These are phyloP conservation scores for Talaromyces adpressus DNA, from an alignment of 495 filamentous ascomycete species.

Conservation along the genomic window DNA sequence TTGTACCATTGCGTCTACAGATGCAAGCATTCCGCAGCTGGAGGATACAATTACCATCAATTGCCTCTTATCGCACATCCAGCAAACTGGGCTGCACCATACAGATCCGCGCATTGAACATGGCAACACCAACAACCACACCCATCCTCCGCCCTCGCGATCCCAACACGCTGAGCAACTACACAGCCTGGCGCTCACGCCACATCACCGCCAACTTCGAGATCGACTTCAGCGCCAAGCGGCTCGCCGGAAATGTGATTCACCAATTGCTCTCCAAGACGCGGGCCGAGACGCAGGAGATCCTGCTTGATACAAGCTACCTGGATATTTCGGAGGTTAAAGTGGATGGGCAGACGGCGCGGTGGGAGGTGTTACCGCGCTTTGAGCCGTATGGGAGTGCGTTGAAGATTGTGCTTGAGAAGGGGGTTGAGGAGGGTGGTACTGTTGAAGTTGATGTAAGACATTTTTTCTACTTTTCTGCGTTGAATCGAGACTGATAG, in stretches of 20 bases:
- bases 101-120: constrained; percentile 10
- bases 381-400: constrained; percentile 73
- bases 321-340: constrained; percentile 62
- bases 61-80: neutral
- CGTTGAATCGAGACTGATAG: constrained; percentile 12
- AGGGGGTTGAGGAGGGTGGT: constrained; percentile 53
- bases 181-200: constrained; percentile 72
- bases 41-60: neutral
- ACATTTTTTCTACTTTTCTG: constrained; percentile 19
- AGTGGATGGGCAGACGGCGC: constrained; percentile 48
- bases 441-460: constrained; percentile 55
- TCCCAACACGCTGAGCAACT: constrained; percentile 89
- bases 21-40: neutral
- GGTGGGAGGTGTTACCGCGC: constrained; percentile 64
- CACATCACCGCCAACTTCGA: constrained; percentile 73
- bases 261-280: constrained; percentile 68
- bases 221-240: constrained; percentile 72
- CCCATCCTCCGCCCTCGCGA: constrained; percentile 45
- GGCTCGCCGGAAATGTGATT: constrained; percentile 65
- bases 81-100: neutral
- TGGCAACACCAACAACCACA: constrained; percentile 37
- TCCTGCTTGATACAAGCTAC: constrained; percentile 81
- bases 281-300: constrained; percentile 59
- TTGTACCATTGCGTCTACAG: neutral
- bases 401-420: constrained; percentile 62